Conservation (phyloP, 768 basidiomycete genomes). For the Heimioporus sp. region DNA sequence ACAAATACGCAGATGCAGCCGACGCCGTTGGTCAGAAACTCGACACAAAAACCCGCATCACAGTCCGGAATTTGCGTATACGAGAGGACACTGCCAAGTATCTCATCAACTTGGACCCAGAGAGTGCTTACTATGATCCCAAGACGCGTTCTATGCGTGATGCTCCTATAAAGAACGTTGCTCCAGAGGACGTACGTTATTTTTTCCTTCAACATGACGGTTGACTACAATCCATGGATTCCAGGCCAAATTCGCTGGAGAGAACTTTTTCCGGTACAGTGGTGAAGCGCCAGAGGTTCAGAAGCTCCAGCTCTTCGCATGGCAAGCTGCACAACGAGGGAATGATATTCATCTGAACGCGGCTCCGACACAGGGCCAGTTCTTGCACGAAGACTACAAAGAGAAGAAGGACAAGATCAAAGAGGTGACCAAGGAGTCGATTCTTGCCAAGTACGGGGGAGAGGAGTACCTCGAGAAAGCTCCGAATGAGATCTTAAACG, state of each 20-base stretch:
- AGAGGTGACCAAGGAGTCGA: constrained; percentile 84
- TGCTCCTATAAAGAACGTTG: constrained; percentile 74
- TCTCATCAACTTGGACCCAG: constrained; percentile 91
- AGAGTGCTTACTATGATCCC: constrained; percentile 97
- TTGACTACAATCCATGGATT: constrained; percentile 4
- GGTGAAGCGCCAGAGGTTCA: constrained; percentile 95
- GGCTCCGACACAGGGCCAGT: constrained; percentile 93
- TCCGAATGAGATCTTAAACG: constrained; percentile 90
- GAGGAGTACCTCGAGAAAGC: constrained; percentile 86
- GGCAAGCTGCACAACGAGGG: constrained; percentile 91
- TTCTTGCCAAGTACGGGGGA: constrained; percentile 91
- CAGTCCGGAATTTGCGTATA: constrained; percentile 96
- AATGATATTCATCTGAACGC: constrained; percentile 96
- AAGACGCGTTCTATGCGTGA: constrained; percentile 99
- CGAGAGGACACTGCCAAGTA: constrained; percentile 99
- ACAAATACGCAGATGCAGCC: constrained; percentile 97
- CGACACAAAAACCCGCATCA: constrained; percentile 97
- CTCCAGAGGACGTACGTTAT: constrained; percentile 80
- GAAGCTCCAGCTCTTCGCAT: constrained; percentile 91
- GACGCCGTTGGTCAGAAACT: constrained; percentile 98
- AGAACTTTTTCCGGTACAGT: constrained; percentile 90
- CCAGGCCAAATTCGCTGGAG: constrained; percentile 89
- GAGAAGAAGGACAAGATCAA: constrained; percentile 91
- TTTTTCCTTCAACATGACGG: not conserved
- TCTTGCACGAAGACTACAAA: constrained; percentile 86